These are phyloP conservation scores for Gymnopus androsaceus DNA, from an alignment of 1,284 basidiomycete species.

Conservation along the genomic window DNA sequence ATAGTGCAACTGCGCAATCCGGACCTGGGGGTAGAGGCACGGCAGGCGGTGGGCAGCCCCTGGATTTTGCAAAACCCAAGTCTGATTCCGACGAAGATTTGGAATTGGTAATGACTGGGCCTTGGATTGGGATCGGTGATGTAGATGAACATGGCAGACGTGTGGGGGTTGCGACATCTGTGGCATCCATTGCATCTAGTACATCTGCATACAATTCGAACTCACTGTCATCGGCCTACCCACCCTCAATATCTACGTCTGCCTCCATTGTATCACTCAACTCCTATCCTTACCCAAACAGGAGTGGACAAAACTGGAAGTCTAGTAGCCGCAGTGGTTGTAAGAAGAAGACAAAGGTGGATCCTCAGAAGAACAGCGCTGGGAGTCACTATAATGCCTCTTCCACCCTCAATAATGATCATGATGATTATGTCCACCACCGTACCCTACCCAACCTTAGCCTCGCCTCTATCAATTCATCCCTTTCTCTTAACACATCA, in stretches of 20 bases:
- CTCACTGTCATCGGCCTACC: too few relatives aligned
- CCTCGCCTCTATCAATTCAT: background rate
- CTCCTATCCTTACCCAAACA: background rate
- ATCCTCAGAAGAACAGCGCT: slow-evolving; percentile 5
- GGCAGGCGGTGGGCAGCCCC: background rate
- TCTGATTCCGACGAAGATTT: background rate
- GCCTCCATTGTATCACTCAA: slow-evolving; percentile 1
- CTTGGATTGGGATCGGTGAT: background rate
- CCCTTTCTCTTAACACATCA: background rate
- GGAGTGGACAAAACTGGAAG: background rate
- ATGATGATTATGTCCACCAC: too few relatives aligned
- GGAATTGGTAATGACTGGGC: background rate
- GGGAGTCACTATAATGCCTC: too few relatives aligned
- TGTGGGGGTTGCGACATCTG: background rate
- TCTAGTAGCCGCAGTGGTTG: background rate
- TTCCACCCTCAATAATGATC: too few relatives aligned
- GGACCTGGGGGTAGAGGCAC: background rate
- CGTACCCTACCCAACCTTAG: too few relatives aligned
- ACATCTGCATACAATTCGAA: background rate
- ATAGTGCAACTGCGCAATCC: too few relatives aligned
- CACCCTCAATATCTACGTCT: background rate
- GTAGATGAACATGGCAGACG: slow-evolving; percentile 4
- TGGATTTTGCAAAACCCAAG: background rate
- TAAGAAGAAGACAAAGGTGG: background rate
- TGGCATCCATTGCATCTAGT: too few relatives aligned